Base-by-base conservation (phyloP, 2,329 filamentous ascomycete genomes). In the Didymella pinodella region DNA sequence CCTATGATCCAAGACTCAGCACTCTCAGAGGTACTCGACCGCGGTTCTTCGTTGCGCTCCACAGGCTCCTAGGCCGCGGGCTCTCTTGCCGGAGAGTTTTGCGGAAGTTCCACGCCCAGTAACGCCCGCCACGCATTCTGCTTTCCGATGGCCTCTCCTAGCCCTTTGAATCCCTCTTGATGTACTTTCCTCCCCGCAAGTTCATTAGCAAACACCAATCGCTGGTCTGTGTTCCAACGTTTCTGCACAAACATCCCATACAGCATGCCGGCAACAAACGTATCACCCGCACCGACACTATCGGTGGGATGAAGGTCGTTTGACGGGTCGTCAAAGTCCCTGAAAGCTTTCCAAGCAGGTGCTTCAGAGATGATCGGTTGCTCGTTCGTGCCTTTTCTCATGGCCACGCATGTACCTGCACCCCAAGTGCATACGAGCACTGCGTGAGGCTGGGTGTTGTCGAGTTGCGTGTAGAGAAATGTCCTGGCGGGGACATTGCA, bases 241-340 rank as follows among this genome's bases (percentile, higher is more conserved):
- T 75, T 65, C 62, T 82, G 82, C 69, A 80, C 84, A 56, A 84
- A 76, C 61, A 90, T 74, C 34, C 80, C 83, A 75, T 88, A 91
- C 48, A 92, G 77, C 75, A 90, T 86, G 59, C 88, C 89, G 32
- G 89, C 90, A 63, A 90, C 85, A 69, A 92, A 92, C 0, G 90
- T 91, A 70, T 92, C 90, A 65, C 90, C 90, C 43, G 90, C 90
- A 54, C 90, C 90, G 61, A 92, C 84, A 6, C 88, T 83, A 72
- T 89, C 91, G 72, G 72, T 66, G 28, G 53, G 52, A n/a, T 20
- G 16, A 7, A 6, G 20, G 36, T 38, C 36, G 1, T 20, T 38
- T 10, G 36, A 18, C 18, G 36, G 36, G n/a, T 38, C 38, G 38
- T 22, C 18, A 20, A 25, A 41, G 20, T 41, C 16, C 11, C 38